Percentiles rank a stretch among this genome's conserved stretches.
phyloP scores from a whole-genome alignment of 441 rosid genomes.

The Populus trichocarpa region DNA sequence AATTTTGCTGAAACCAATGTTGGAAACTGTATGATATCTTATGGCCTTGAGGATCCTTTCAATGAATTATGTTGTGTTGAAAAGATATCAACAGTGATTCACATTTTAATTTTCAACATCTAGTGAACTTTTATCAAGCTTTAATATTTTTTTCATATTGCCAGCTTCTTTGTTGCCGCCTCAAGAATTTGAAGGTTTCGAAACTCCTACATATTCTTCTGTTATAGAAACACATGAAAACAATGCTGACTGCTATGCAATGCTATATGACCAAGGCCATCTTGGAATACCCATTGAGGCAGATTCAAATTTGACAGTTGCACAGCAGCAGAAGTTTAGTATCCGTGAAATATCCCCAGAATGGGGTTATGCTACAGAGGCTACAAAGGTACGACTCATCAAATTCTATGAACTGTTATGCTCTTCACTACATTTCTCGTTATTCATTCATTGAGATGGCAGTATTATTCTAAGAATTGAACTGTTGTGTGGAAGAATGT shows the following conservation, averaged over 20 bases:
- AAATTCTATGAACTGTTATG: constrained; percentile 7
- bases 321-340: constrained; percentile 57
- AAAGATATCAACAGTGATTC: neutral
- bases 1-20: constrained; percentile 21
- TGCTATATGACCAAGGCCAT: constrained; percentile 34
- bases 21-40: constrained; percentile 40
- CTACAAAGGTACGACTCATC: constrained; percentile 59
- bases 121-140: constrained; percentile 1
- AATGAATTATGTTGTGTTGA: neutral
- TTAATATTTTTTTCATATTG: constrained; percentile 21
- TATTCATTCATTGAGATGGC: neutral
- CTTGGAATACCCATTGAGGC: constrained; percentile 30
- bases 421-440: neutral
- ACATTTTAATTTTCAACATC: constrained; percentile 16
- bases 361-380: constrained; percentile 71
- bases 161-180: constrained; percentile 46
- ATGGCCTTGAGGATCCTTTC: constrained; percentile 2
- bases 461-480: neutral
- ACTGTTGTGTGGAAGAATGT: neutral
- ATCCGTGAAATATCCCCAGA: constrained; percentile 76
- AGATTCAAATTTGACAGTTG: constrained; percentile 43
- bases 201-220: constrained; percentile 44
- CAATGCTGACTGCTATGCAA: constrained; percentile 28
- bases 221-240: constrained; percentile 30
- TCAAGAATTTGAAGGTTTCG: constrained; percentile 41